Evolutionary conservation across 306 rosid species (phyloP), one percentile per base, ranked within the genome.

Genomic region (Quercus variabilis): DNA sequence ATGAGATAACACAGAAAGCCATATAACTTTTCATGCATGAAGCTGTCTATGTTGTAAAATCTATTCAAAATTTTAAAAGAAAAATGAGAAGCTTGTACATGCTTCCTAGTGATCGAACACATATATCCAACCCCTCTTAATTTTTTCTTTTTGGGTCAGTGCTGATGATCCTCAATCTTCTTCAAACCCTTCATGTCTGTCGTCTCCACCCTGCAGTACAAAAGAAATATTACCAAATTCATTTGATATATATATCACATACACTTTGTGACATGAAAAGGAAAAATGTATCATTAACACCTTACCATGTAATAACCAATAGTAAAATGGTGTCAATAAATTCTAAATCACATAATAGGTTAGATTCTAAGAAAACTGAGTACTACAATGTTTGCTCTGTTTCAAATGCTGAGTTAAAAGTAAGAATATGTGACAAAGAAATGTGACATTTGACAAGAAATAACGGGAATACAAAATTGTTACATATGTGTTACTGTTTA

Each of bases 171-270:
- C 80, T 95, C 98, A 55, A 95, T 87, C 91, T 95, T 95, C 96
- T 95, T 95, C 91, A 95, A 87, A 57, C 96, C 93, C 92, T 95
- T 95, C 99, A 95, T 95, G 87, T 95, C 98, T 0, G 97, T 95
- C 31, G 99, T 95, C 85, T 95, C 98, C 57, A 95, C 99, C 30
- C 99, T 93, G 90, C 91, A 86, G 59, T 67, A 85, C 76, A 74
- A 77, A 58, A 55, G 33, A 79, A 84, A 75, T 38, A 74, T 63
- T 80, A 85, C 84, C 83, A 83, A 25, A 83, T 69, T 35, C 23
- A 60, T 31, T 80, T 26, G 21, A 30, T 33, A 75, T n/a, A 56
- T 30, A 51, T n/a, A 23, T 38, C 25, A 60, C 46, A 25, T 51
- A 72, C 10, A 19, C 56, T 62, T 78, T 71, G 60, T 38, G 46